Conservation (phyloP, 345 rosid species). For the Hevea brasiliensis region DNA sequence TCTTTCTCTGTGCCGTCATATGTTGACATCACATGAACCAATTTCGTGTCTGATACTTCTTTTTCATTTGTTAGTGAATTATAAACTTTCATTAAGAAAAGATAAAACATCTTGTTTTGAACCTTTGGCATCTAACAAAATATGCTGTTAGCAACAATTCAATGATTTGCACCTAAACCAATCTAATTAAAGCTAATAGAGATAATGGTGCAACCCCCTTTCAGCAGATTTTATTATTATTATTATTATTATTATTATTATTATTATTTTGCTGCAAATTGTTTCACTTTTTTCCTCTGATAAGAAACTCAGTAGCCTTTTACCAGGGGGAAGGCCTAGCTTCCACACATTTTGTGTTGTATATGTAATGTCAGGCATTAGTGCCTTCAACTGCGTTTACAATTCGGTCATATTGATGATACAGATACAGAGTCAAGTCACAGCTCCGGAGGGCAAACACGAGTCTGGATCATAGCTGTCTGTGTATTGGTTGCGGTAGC, state of each 20-base stretch:
- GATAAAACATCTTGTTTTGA: neutral
- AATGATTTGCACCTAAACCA: neutral
- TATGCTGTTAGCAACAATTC: conserved; percentile 2
- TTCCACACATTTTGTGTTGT: no score
- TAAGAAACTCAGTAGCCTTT: no score
- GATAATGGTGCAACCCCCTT: no score
- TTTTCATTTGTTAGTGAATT: neutral
- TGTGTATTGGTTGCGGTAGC: conserved; percentile 5
- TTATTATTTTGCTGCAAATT: no score
- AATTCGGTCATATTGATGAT: neutral
- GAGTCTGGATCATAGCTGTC: conserved; percentile 18
- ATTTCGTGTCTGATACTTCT: neutral
- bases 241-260: no score
- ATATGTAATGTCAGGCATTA: no score
- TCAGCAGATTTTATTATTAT: no score
- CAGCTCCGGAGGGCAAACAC: conserved; percentile 6
- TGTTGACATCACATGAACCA: neutral
- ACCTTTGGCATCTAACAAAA: neutral
- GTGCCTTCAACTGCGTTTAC: neutral
- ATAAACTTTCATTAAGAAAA: neutral
- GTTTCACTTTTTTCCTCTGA: no score
- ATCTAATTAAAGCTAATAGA: neutral
- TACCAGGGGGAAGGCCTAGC: no score
- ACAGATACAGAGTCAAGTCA: neutral
- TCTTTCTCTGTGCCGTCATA: neutral